Evolutionary conservation across 1,284 basidiomycete genomes (phyloP).

Genomic region (Pseudozyma thailandica): DNA sequence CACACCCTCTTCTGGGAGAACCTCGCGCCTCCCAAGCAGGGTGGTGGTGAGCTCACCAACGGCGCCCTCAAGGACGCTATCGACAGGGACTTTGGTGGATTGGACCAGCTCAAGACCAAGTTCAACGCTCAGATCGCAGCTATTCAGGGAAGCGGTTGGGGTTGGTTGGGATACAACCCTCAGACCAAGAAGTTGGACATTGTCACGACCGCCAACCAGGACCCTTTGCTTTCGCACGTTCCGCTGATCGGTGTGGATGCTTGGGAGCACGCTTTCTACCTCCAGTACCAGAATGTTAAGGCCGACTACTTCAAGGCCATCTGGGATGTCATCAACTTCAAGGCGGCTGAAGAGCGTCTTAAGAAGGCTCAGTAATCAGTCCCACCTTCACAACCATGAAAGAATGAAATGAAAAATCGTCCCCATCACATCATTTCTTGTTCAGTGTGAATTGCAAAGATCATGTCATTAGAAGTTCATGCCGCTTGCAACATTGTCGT

Average conservation of each 20-base stretch:
- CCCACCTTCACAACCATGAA: background rate
- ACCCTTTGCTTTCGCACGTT: conserved; percentile 63
- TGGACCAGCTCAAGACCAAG: conserved; percentile 61
- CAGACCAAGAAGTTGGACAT: conserved; percentile 60
- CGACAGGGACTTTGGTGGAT: conserved; percentile 63
- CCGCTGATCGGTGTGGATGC: conserved; percentile 67
- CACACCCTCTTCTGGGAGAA: conserved; percentile 68
- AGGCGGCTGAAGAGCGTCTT: conserved; percentile 66
- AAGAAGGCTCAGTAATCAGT: conserved; percentile 53
- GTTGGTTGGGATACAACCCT: conserved; percentile 64
- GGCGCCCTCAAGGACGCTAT: conserved; percentile 64
- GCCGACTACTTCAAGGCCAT: conserved; percentile 68
- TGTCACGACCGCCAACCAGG: conserved; percentile 66
- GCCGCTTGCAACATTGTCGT: background rate
- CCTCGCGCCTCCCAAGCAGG: conserved; percentile 59
- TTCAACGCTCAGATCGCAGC: conserved; percentile 61
- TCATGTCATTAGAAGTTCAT: conserved; percentile 20
- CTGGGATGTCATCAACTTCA: conserved; percentile 68
- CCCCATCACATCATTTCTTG: background rate
- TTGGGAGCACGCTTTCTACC: conserved; percentile 67
- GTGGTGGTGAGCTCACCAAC: conserved; percentile 60
- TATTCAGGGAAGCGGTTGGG: conserved; percentile 67
- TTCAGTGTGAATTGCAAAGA: background rate
- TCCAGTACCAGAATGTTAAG: conserved; percentile 68
- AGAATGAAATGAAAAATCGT: background rate